phyloP scores from a whole-genome alignment of 306 rosid genomes.

The Quercus bicolor region DNA sequence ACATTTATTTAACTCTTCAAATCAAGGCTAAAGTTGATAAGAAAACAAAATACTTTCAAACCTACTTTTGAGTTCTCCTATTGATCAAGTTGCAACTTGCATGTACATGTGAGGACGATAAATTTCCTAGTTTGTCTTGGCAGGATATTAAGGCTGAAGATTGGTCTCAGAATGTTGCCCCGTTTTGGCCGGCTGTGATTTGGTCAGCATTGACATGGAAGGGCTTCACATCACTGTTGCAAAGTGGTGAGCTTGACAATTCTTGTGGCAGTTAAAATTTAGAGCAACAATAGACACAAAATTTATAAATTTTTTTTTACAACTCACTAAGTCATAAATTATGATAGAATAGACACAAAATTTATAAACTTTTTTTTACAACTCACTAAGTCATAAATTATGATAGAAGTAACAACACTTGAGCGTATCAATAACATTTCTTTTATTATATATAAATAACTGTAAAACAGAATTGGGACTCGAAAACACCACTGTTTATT shows the following conservation, averaged over 20 bases:
- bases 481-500: no score
- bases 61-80: not conserved
- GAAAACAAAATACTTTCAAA: not conserved
- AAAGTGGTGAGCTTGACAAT: slow-evolving; percentile 20
- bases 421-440: no score
- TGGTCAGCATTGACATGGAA: slow-evolving; percentile 79
- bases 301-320: no score
- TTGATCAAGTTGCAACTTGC: not conserved
- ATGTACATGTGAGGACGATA: not conserved
- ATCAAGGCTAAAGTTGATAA: not conserved
- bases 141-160: slow-evolving; percentile 83
- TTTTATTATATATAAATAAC: no score
- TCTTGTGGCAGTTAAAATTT: not conserved
- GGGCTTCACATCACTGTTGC: slow-evolving; percentile 69
- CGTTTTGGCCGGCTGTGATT: slow-evolving; percentile 96
- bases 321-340: no score
- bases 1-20: not conserved
- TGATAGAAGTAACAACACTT: no score
- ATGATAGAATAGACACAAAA: no score
- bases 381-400: no score
- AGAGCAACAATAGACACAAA: no score
- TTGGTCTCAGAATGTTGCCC: slow-evolving; percentile 81
- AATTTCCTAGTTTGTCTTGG: not conserved
- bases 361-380: no score
- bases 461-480: no score